phyloP scores from a whole-genome alignment of 495 filamentous ascomycete genomes.

The Stereocaulon alpinum region DNA sequence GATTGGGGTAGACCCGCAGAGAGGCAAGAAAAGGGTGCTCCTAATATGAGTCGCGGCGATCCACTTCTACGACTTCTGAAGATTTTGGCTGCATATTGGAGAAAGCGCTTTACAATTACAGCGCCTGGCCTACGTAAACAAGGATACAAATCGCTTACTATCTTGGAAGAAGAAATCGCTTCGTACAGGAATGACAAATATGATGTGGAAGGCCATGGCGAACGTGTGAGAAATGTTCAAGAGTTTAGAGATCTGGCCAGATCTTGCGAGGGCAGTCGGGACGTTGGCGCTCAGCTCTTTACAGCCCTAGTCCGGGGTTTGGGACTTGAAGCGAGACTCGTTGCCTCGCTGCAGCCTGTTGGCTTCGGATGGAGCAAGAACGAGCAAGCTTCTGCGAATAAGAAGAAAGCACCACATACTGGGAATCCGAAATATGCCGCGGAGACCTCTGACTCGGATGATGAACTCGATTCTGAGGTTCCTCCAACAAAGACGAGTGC shows the following conservation, averaged over 20 bases:
- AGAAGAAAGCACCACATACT: background rate
- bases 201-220: constrained; percentile 57
- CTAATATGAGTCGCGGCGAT: constrained; percentile 70
- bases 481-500: constrained; percentile 13
- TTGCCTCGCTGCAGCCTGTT: constrained; percentile 74
- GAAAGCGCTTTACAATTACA: constrained; percentile 66
- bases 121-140: constrained; percentile 76
- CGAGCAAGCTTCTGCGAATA: constrained; percentile 51
- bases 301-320: constrained; percentile 78
- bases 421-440: background rate
- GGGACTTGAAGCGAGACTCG: constrained; percentile 67
- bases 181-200: constrained; percentile 52
- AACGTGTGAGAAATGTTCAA: constrained; percentile 53
- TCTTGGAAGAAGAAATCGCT: constrained; percentile 53
- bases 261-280: constrained; percentile 69
- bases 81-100: constrained; percentile 73
- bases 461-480: constrained; percentile 30
- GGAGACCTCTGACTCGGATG: background rate
- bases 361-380: constrained; percentile 87
- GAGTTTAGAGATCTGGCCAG: constrained; percentile 61
- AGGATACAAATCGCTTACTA: constrained; percentile 66
- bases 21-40: constrained; percentile 54
- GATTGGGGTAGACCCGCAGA: constrained; percentile 68
- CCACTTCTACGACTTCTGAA: constrained; percentile 73
- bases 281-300: constrained; percentile 84